Base-by-base conservation (phyloP, 176 grass and related monocot genomes). In the Avena sativa region DNA sequence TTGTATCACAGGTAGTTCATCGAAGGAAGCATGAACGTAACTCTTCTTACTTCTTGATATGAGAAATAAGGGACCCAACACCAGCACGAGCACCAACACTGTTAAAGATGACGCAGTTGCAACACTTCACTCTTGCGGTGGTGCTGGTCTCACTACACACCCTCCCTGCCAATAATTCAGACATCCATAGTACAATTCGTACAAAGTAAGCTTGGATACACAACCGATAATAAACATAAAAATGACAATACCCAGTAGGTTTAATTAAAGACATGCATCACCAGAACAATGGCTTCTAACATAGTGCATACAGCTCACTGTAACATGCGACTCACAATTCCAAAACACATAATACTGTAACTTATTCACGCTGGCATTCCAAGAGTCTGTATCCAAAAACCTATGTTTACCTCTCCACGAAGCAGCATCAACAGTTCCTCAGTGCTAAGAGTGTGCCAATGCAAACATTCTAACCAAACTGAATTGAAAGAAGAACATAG, bases 401-500 rank as follows among this genome's bases (percentile, higher is more conserved):
- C 61, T 81, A 51, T 23, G 76, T 43, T 84, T 69, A 76, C 76
- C 69, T 84, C 74, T 68, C 69, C 86, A 82, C 32, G 78, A 17
- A 60, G 78, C 62, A 86, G 71, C 72, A 78, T 44, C 30, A 52
- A 53, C 20, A 52, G 9, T 49, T 61, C 30, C 43, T 82, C 75
- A 47, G 61, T 55, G 49, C 59, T 76, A 26, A 84, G n/a, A 82
- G 69, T 62, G 50, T 36, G 79, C 46, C 63, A 79, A 71, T 47
- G 63, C 53, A 87, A 65, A 8, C 73, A 80, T 76, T 13, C 88
- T 74, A 90, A 72, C 75, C 32, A 79, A 34, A 79, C 14, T 71
- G 75, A 71, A 66, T 14, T 67, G 23, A 43, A 20, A 70, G 46
- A 79, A 40, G 16, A 71, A 53, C n/a, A 81, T 44, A 49, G 7